Base-by-base conservation (phyloP, 148 eudicot genomes). In the Hydrangea macrophylla region DNA sequence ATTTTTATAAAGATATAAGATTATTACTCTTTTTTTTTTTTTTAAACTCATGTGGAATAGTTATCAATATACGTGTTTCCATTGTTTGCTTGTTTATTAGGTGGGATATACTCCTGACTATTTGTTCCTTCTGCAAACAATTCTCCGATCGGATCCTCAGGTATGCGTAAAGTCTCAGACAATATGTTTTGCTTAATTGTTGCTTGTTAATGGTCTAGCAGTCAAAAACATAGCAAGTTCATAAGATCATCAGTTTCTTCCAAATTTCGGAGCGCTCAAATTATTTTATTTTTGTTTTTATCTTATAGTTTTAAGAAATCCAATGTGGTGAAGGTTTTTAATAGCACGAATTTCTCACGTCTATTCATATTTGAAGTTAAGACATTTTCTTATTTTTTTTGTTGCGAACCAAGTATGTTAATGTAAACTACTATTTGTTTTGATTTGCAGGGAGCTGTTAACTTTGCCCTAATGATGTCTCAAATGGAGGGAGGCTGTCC, bases 401-500 rank as follows among this genome's bases (percentile, higher is more conserved):
- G 0, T 48, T 0, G 2, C 0, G 6, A 48, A 6, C 53, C n/a
- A 0, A n/a, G 22, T 48, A 22, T 42, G 2, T 48, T 22, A 48
- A 58, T 48, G 27, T 54, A 60, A 25, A 9, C 42, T 44, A 50
- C 39, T 27, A 54, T 58, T 63, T 70, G 28, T 30, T 51, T 76
- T 60, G 31, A 62, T 33, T 78, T 65, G 72, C 81, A 93, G 98
- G 98, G 96, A 72, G 98, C 98, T 70, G 96, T 93, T 64, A 93
- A 90, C 75, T 93, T 93, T 80, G 90, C 98, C 64, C 73, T 93
- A 30, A 93, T 91, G 97, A 91, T 91, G 94, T 86, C 97, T 68
- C 96, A 92, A 84, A 92, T 92, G 96, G 92, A 92, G 72, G 97
- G 97, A 42, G 97, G 96, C 36, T 92, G 96, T 71, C 96, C 96